Conservation (phyloP, 768 basidiomycete genomes). For the Pisolithus tinctorius region DNA sequence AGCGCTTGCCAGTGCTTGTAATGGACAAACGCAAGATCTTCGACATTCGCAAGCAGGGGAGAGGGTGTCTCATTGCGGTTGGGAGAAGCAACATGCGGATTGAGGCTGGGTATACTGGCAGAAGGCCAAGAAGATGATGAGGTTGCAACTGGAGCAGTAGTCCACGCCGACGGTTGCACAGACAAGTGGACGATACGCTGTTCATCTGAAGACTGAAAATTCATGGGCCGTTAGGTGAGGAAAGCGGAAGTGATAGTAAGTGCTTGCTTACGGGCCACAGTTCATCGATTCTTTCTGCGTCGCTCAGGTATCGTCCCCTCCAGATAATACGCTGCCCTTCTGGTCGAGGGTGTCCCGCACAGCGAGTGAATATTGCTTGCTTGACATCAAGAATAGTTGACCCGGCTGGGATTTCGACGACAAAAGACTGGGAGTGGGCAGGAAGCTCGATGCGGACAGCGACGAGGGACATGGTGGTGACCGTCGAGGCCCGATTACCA, state of each 20-base stretch:
- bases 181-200: conserved; percentile 64
- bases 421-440: conserved; percentile 64
- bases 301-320: conserved; percentile 59
- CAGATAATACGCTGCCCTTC: conserved; percentile 76
- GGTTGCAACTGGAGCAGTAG: conserved; percentile 40
- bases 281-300: conserved; percentile 57
- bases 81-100: conserved; percentile 1
- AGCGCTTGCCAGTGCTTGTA: conserved; percentile 22
- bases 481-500: conserved; percentile 1
- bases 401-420: conserved; percentile 39
- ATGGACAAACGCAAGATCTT: conserved; percentile 13
- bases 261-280: conserved; percentile 58
- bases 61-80: neutral
- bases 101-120: neutral
- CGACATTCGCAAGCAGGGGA: neutral
- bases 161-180: conserved; percentile 78
- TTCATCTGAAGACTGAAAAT: conserved; percentile 45
- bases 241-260: neutral
- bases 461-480: conserved; percentile 20
- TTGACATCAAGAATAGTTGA: conserved; percentile 61
- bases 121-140: conserved; percentile 13
- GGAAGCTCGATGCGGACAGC: conserved; percentile 66
- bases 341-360: conserved; percentile 56
- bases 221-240: neutral
- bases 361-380: conserved; percentile 51